A percentile compares a stretch with the other conserved stretches of the same genome.
phyloP scores from a whole-genome alignment of 1,284 basidiomycete species.

The Prillingera fragicola region DNA sequence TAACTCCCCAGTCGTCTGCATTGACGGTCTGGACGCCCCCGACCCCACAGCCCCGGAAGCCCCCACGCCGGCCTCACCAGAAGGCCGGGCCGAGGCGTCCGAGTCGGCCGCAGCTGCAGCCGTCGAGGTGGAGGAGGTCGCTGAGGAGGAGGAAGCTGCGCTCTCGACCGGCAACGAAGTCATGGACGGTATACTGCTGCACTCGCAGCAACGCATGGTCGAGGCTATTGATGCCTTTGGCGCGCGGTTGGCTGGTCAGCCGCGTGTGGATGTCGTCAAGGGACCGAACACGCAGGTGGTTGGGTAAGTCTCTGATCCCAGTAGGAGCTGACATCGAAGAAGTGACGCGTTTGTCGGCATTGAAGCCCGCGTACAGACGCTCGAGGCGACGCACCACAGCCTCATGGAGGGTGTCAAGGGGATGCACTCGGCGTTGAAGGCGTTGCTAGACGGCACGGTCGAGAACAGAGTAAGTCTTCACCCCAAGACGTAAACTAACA shows the following conservation, averaged over 20 bases:
- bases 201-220: conserved; percentile 44
- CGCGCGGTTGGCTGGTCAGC: not conserved
- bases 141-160: not conserved
- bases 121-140: not conserved
- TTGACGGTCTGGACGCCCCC: conserved; percentile 29
- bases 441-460: too few species aligned
- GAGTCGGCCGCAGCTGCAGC: not conserved
- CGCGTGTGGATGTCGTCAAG: not conserved
- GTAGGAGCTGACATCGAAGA: not conserved
- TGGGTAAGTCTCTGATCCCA: not conserved
- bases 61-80: conserved; percentile 8
- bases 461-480: too few species aligned
- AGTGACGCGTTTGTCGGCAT: not conserved
- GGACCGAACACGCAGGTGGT: not conserved
- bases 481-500: not conserved
- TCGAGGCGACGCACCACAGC: not conserved
- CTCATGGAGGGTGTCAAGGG: not conserved
- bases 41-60: too few species aligned
- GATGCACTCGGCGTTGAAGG: not conserved
- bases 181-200: conserved; percentile 45
- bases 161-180: conserved; percentile 29
- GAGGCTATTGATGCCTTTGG: conserved; percentile 40
- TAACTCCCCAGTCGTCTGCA: conserved; percentile 32
- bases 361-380: not conserved
- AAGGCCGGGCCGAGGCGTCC: conserved; percentile 6